Conservation (phyloP, 495 filamentous ascomycete species). For the Letharia columbiana region DNA sequence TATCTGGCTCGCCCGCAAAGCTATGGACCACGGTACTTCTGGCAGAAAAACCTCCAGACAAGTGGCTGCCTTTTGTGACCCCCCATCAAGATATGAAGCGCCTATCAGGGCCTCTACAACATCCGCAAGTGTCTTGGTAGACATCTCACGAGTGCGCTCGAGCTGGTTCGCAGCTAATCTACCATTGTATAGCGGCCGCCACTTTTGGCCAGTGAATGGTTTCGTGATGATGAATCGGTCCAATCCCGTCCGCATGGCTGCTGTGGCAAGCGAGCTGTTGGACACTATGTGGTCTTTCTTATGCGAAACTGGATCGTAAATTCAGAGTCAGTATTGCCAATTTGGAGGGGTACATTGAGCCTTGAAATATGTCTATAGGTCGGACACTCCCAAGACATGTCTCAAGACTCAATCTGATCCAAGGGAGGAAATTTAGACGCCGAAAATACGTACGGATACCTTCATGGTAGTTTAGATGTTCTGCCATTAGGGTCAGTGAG, state of each 20-base stretch:
- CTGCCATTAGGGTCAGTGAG: conserved; percentile 56
- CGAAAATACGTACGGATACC: conserved; percentile 39
- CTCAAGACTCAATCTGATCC: neutral
- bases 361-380: neutral
- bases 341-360: neutral
- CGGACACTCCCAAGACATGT: neutral
- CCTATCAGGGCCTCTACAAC: conserved; percentile 84
- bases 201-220: conserved; percentile 59
- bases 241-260: conserved; percentile 54
- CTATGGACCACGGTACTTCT: conserved; percentile 47
- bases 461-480: conserved; percentile 65
- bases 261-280: conserved; percentile 58
- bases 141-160: conserved; percentile 38
- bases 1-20: conserved; percentile 28
- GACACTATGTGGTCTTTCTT: conserved; percentile 62
- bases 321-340: neutral
- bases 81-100: conserved; percentile 65
- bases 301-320: conserved; percentile 39
- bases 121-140: conserved; percentile 80
- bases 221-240: conserved; percentile 67
- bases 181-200: conserved; percentile 56
- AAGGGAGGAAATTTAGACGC: neutral
- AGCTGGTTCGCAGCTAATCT: conserved; percentile 28
- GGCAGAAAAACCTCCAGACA: conserved; percentile 62
- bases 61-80: conserved; percentile 50